A percentile compares a stretch with the other conserved stretches of the same genome.
Evolutionary conservation across 192 early-diverging fungal genomes (phyloP).

Genomic region (Coemansia sp.): DNA sequence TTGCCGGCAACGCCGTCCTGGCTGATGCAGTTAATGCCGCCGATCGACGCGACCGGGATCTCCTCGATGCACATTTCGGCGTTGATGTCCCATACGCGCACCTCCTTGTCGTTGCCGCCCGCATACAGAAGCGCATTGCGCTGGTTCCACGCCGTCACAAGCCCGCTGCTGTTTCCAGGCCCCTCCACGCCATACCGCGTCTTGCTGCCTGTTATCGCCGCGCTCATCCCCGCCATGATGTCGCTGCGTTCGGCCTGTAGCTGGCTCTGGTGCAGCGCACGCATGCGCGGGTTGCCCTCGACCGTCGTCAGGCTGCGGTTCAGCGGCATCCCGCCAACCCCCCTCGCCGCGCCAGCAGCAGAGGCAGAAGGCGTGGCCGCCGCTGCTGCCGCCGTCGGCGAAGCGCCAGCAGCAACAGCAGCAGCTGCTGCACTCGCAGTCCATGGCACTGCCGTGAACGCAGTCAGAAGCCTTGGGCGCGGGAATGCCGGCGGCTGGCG

Average conservation of each 20-base stretch:
- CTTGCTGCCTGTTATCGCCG: neutral
- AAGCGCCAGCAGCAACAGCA: neutral
- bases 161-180: slow-evolving; percentile 4
- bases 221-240: slow-evolving; percentile 1
- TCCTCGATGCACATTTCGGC: slow-evolving; percentile 52
- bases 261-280: slow-evolving; percentile 13
- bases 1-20: slow-evolving; percentile 45
- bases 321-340: neutral
- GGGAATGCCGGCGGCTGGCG: slow-evolving; percentile 28
- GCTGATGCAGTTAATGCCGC: slow-evolving; percentile 47
- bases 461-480: slow-evolving; percentile 41
- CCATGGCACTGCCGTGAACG: slow-evolving; percentile 48
- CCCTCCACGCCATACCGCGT: neutral
- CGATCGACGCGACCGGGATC: slow-evolving; percentile 39
- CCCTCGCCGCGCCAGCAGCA: no score
- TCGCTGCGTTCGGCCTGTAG: neutral
- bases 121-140: slow-evolving; percentile 46
- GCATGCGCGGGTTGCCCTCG: slow-evolving; percentile 10
- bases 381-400: neutral
- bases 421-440: neutral
- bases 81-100: slow-evolving; percentile 55
- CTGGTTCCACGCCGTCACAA: slow-evolving; percentile 55
- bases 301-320: neutral
- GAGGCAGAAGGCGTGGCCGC: neutral
- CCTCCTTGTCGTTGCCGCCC: slow-evolving; percentile 40